Evolutionary conservation across 208 protist species (phyloP).

Genomic region (Wallacemonas rigidus): DNA sequence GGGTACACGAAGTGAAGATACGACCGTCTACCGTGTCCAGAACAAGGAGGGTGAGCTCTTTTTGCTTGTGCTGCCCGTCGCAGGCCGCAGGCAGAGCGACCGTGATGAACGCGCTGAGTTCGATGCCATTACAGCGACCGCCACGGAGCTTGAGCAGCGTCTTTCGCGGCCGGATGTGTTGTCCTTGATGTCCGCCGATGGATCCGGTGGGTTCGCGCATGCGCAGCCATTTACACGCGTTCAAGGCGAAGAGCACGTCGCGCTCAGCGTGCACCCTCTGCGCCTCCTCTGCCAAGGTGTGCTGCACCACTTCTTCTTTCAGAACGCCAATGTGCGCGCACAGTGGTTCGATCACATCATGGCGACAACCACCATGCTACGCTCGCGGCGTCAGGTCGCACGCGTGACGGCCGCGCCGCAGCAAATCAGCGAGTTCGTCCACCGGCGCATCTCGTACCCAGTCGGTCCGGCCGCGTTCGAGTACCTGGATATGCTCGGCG

Average conservation of each 20-base stretch:
- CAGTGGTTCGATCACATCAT: slow-evolving; percentile 48
- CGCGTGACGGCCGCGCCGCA: slow-evolving; percentile 28
- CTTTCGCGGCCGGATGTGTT: slow-evolving; percentile 28
- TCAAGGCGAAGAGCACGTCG: slow-evolving; percentile 15
- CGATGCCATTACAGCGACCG: slow-evolving; percentile 10
- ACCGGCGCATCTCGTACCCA: slow-evolving; percentile 40
- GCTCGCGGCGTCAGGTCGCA: slow-evolving; percentile 22
- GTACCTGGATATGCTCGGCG: slow-evolving; percentile 62
- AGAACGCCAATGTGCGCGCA: slow-evolving; percentile 42
- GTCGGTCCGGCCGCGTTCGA: slow-evolving; percentile 54
- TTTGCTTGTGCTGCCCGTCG: slow-evolving; percentile 30
- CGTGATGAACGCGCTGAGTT: not conserved
- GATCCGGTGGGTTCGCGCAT: not conserved
- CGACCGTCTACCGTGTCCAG: slow-evolving; percentile 41
- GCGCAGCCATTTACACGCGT: slow-evolving; percentile 6
- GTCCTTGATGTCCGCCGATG: slow-evolving; percentile 17
- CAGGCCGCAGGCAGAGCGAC: not conserved
- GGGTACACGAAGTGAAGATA: slow-evolving; percentile 19
- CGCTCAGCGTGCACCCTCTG: slow-evolving; percentile 51
- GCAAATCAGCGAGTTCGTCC: slow-evolving; percentile 38
- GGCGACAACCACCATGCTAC: slow-evolving; percentile 34
- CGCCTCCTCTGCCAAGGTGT: slow-evolving; percentile 45
- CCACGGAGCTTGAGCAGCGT: slow-evolving; percentile 18
- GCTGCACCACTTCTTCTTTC: slow-evolving; percentile 74
- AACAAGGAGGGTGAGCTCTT: slow-evolving; percentile 30